phyloP scores from a whole-genome alignment of 2,329 filamentous ascomycete species.

The Colletotrichum phormii region DNA sequence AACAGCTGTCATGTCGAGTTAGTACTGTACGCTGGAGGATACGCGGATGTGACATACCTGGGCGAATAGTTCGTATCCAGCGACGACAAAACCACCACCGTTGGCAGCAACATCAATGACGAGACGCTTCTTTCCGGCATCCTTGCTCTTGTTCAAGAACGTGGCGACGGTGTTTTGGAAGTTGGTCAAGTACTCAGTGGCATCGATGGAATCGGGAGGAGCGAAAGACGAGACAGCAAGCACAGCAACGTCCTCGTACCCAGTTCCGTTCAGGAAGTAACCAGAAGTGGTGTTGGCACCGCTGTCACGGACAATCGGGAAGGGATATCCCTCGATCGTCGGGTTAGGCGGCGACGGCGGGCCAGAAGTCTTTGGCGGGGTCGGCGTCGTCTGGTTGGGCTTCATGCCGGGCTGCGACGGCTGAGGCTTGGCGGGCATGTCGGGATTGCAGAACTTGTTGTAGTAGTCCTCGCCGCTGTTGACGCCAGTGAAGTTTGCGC shows the following conservation, averaged over 20 bases:
- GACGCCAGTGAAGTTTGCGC: conserved; percentile 46
- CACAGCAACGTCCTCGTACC: conserved; percentile 49
- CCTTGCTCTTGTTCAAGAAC: conserved; percentile 46
- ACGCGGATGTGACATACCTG: conserved; percentile 48
- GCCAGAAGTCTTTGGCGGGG: conserved; percentile 4
- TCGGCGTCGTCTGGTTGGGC: conserved; percentile 22
- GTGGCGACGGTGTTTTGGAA: conserved; percentile 46
- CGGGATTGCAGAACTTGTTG: conserved; percentile 47
- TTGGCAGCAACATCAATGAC: conserved; percentile 70
- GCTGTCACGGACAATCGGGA: conserved; percentile 44
- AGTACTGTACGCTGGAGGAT: neutral
- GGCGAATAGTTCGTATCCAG: conserved; percentile 73
- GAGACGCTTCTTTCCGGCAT: conserved; percentile 67
- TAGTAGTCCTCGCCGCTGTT: conserved; percentile 50
- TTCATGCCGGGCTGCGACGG: neutral
- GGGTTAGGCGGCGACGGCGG: conserved; percentile 18
- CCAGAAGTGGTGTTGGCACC: conserved; percentile 45
- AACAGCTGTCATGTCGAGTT: conserved; percentile 52
- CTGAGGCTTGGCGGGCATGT: conserved; percentile 5
- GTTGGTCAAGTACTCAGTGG: conserved; percentile 41
- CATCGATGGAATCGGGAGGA: conserved; percentile 35
- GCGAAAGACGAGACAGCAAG: conserved; percentile 44
- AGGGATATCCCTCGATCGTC: conserved; percentile 44
- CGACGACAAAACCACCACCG: conserved; percentile 67
- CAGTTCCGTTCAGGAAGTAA: conserved; percentile 50